A percentile compares a stretch with the other conserved stretches of the same genome.
These are phyloP conservation scores for Triticum monococcum DNA, from an alignment of 176 grass and related monocot species.

Conservation along the genomic window DNA sequence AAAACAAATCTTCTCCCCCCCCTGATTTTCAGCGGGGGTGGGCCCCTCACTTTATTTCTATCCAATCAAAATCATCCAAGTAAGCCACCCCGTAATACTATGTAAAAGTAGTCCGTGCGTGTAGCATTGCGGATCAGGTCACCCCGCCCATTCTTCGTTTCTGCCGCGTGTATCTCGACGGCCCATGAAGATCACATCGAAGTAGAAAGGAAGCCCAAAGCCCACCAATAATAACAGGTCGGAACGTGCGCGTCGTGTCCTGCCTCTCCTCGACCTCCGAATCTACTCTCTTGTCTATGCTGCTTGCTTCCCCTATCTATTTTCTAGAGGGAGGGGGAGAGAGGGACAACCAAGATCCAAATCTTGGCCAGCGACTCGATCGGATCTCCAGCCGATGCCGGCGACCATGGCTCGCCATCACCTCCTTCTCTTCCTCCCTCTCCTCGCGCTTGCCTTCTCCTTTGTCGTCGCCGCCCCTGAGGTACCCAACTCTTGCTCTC, in stretches of 20 bases:
- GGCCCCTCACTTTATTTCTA: no score
- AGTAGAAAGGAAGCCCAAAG: not conserved
- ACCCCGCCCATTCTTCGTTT: not conserved
- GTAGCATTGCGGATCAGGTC: no score
- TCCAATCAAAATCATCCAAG: no score
- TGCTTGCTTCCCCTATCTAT: not conserved
- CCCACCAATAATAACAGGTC: not conserved
- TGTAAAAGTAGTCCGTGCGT: no score
- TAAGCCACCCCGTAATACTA: no score
- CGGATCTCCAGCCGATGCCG: slow-evolving; percentile 19
- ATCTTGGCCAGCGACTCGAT: not conserved
- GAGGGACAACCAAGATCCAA: not conserved
- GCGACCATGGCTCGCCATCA: slow-evolving; percentile 25
- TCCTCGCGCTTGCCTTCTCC: slow-evolving; percentile 22
- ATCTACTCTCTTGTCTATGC: not conserved
- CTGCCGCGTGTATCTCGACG: not conserved
- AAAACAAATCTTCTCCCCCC: no score
- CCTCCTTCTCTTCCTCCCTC: not conserved
- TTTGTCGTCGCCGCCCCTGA: slow-evolving; percentile 19
- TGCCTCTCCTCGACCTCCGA: not conserved
- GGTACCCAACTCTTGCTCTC: slow-evolving; percentile 25
- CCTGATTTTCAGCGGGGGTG: no score
- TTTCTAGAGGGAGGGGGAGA: not conserved
- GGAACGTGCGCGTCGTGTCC: not conserved
- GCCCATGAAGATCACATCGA: not conserved